These are phyloP conservation scores for Chenopodium formosanum DNA, from an alignment of 148 eudicot species.

Conservation along the genomic window DNA sequence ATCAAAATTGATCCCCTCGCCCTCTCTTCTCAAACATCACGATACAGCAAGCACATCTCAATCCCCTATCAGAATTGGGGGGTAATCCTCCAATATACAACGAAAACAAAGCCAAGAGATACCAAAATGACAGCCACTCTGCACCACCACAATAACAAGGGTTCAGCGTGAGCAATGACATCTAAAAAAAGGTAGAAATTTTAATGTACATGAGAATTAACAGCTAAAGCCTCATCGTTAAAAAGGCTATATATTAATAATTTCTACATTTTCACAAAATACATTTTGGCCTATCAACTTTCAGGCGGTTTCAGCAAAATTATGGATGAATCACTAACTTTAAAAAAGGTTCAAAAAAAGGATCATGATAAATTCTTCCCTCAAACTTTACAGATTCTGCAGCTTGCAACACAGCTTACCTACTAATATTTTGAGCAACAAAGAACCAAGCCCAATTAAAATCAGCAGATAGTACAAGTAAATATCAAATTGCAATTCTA, in stretches of 20 bases:
- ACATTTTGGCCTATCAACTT: background rate
- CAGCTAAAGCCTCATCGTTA: background rate
- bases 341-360: too few relatives aligned
- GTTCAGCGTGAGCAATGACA: background rate
- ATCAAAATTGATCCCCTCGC: constrained; percentile 29
- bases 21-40: constrained; percentile 7
- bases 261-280: background rate
- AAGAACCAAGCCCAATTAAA: background rate
- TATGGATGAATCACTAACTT: background rate
- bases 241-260: background rate
- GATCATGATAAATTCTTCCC: background rate
- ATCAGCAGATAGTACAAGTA: background rate
- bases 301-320: background rate
- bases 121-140: constrained; percentile 8
- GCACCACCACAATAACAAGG: constrained; percentile 13
- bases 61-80: constrained; percentile 1
- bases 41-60: constrained; percentile 9
- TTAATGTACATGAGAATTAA: background rate
- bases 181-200: background rate
- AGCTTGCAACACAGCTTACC: background rate
- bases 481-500: background rate
- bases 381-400: background rate
- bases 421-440: background rate
- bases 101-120: constrained; percentile 5
- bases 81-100: constrained; percentile 8